Evolutionary conservation across 2,329 filamentous ascomycete genomes (phyloP), one percentile per base, ranked within the genome.

Genomic region (Cladosporium sp.): DNA sequence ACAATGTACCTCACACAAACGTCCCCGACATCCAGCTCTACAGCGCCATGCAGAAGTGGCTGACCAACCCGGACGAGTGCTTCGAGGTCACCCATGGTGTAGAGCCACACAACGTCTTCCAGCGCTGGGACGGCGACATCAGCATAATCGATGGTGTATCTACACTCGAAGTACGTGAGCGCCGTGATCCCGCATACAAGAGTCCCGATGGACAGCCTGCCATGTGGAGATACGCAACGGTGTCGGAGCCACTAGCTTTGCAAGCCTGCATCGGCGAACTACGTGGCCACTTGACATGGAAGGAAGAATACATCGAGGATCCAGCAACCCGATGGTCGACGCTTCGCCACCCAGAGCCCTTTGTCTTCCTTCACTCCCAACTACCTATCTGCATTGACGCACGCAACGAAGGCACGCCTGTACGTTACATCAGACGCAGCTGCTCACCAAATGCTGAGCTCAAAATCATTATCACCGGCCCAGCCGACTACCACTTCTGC

Each of bases 351-450:
- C 82, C 82, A 1, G 82, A 83, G 70, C 82, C 82, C 5, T 84
- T 84, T 68, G 82, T 84, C 57, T 84, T 84, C 76, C 83, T 98
- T 78, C 93, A 96, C 73, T 92, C 93, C 0, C 85, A 89, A 66
- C 86, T 98, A 10, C 94, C 94, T 0, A 86, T 99, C 14, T 97
- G 93, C 79, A 95, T 99, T 73, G 95, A 97, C 77, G 95, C 93
- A 11, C 86, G 95, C 66, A 87, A 87, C 75, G 92, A 96, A 80
- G 95, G 94, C 25, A 97, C 92, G 5, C 82, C 88, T 39, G 88
- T 95, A 65, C 91, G 95, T 53, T 97, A 95, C 75, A 88, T 96
- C n/a, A 88, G 95, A 65, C 88, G 94, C 70, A 98, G 95, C 73
- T 99, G 95, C 80, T 88, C 87, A 67, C 92, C 95, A 1, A 99